Conservation (phyloP, 2,329 filamentous ascomycete genomes). For the Thermothelomyces thermophilus region DNA sequence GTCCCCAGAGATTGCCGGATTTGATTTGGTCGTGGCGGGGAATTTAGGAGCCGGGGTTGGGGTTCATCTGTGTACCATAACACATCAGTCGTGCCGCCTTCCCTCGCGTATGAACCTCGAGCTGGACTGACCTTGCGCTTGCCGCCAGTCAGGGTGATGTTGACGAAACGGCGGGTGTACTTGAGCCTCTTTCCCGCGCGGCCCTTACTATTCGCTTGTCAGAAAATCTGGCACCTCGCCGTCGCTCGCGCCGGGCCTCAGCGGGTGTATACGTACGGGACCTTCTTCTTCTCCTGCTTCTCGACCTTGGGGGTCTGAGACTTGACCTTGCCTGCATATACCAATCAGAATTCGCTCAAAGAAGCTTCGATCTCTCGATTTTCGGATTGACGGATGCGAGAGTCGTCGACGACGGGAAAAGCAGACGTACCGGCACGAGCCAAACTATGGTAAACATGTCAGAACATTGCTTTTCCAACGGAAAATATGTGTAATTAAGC, state of each 20-base stretch:
- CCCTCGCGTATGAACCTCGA: neutral
- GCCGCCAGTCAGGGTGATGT: constrained; percentile 91
- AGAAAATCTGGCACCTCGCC: constrained; percentile 9
- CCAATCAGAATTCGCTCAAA: constrained; percentile 13
- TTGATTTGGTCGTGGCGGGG: constrained; percentile 6
- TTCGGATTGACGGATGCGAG: constrained; percentile 9
- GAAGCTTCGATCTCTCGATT: neutral
- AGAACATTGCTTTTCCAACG: constrained; percentile 12
- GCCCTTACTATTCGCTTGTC: constrained; percentile 55
- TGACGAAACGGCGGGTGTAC: constrained; percentile 98
- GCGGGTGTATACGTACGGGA: constrained; percentile 21
- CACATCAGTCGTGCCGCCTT: constrained; percentile 6
- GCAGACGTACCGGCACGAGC: constrained; percentile 26
- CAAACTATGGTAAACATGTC: constrained; percentile 21
- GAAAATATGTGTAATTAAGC: neutral
- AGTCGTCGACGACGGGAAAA: constrained; percentile 1
- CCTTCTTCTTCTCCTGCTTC: constrained; percentile 29
- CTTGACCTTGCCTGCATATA: constrained; percentile 78
- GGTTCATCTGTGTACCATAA: constrained; percentile 25
- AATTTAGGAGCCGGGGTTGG: constrained; percentile 26
- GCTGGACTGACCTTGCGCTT: constrained; percentile 79
- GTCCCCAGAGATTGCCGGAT: constrained; percentile 4
- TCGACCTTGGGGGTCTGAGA: constrained; percentile 75
- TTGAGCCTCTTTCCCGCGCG: constrained; percentile 94
- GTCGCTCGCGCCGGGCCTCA: neutral